Percentiles rank a stretch among this genome's conserved stretches.
phyloP scores from a whole-genome alignment of 2,329 filamentous ascomycete genomes.

The Neofusicoccum sp. region DNA sequence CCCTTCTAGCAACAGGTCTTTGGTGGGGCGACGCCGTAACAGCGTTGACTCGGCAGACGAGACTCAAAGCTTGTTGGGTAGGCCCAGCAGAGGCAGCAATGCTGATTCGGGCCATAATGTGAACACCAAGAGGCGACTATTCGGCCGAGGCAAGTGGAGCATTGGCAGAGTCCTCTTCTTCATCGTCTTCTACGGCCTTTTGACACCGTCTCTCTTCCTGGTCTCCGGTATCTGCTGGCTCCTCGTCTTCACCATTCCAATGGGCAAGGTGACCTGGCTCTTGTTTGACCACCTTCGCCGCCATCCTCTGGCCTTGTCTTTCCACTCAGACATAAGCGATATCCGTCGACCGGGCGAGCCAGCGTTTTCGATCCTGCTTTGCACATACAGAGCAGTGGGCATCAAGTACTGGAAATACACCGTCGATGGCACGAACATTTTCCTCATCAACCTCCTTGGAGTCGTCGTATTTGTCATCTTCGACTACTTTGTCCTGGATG shows the following conservation, averaged over 20 bases:
- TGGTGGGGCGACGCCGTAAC: conserved; percentile 82
- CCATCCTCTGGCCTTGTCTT: conserved; percentile 89
- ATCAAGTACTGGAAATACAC: conserved; percentile 99
- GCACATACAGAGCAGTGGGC: conserved; percentile 94
- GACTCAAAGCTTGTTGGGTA: conserved; percentile 84
- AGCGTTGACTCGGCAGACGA: conserved; percentile 89
- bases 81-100: conserved; percentile 57
- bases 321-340: conserved; percentile 81
- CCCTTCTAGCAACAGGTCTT: conserved; percentile 70
- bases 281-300: conserved; percentile 89
- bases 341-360: conserved; percentile 71
- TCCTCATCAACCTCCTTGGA: conserved; percentile 94
- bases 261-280: conserved; percentile 92
- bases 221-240: conserved; percentile 94
- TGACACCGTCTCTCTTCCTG: conserved; percentile 82
- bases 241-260: conserved; percentile 95
- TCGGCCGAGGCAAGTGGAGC: conserved; percentile 95
- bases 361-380: conserved; percentile 85
- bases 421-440: conserved; percentile 96
- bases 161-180: conserved; percentile 95
- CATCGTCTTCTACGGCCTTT: conserved; percentile 89
- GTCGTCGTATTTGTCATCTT: conserved; percentile 94
- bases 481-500: conserved; percentile 81
- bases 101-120: conserved; percentile 36
- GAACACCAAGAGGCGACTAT: conserved; percentile 69